Conservation (phyloP, 345 rosid genomes). For the Limnanthes douglasii region DNA sequence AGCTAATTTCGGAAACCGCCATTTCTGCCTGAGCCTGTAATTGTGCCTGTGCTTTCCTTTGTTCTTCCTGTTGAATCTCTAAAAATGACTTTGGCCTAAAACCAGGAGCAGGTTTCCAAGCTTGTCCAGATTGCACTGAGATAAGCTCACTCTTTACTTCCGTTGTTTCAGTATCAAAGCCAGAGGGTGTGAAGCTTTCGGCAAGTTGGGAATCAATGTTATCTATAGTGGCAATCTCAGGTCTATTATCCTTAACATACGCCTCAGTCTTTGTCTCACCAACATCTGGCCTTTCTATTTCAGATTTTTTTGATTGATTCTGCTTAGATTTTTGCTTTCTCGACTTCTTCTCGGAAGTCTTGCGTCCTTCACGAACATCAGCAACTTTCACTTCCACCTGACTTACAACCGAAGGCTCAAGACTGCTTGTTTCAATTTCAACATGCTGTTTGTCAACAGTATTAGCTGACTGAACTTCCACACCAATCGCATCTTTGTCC, state of each 20-base stretch:
- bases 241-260: slow-evolving; percentile 11
- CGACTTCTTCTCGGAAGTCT: slow-evolving; percentile 68
- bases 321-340: slow-evolving; percentile 46
- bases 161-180: slow-evolving; percentile 16
- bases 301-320: slow-evolving; percentile 33
- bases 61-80: slow-evolving; percentile 97
- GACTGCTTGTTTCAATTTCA: slow-evolving; percentile 20
- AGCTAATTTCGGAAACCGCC: slow-evolving; percentile 32
- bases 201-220: slow-evolving; percentile 18
- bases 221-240: slow-evolving; percentile 14
- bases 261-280: slow-evolving; percentile 15
- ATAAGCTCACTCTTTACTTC: slow-evolving; percentile 29
- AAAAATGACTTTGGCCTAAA: slow-evolving; percentile 81
- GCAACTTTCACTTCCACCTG: slow-evolving; percentile 22
- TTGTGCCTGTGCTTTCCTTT: slow-evolving; percentile 36
- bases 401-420: slow-evolving; percentile 14
- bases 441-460: slow-evolving; percentile 11
- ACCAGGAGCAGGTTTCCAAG: slow-evolving; percentile 99
- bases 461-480: slow-evolving; percentile 13
- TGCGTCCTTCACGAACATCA: slow-evolving; percentile 46
- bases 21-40: slow-evolving; percentile 39
- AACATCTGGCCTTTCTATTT: slow-evolving; percentile 20
- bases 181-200: slow-evolving; percentile 14
- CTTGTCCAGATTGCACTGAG: slow-evolving; percentile 27
- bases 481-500: slow-evolving; percentile 8